Evolutionary conservation across 129 eudicot genomes (phyloP), one percentile per base, ranked within the genome.

Genomic region (Lactuca saligna): DNA sequence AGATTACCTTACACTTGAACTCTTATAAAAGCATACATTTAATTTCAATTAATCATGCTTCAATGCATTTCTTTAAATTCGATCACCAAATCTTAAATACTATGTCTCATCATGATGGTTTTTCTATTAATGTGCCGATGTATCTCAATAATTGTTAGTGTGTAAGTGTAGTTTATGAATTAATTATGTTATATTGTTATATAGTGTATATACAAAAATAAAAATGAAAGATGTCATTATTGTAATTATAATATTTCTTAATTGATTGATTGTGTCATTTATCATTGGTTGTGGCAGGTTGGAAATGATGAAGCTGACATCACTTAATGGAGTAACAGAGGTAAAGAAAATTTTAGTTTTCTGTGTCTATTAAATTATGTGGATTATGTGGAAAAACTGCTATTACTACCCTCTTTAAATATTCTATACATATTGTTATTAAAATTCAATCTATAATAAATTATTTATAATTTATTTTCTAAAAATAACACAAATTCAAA

Each of bases 281-380:
- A 15, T 41, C 32, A 64, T 44, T 64, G 69, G 57, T 41, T 63
- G 54, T 17, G 68, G 54, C 20, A 29, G 57, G 56, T 44, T 5
- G 69, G 69, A 29, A 20, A 55, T 50, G 50, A 66, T 66, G 71
- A 66, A 33, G 50, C 50, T 66, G 71, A 66, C 71, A 51, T 51
- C 16, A 34, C 16, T 32, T 15, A 54, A 33, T 51, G 34, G 9
- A 33, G 71, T 9, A 9, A n/a, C 46, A n/a, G 2, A 54, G 59
- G 10, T 31, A 48, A 66, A 50, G 7, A 32, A 66, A 32, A 51
- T 33, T 33, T 11, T 66, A 49, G 48, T 32, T 66, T 66, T 51
- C 61, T 50, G 61, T 66, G 71, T 51, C 25, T 49, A 38, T 44
- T 64, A 17, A 2, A 17, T 15, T 5, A 17, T 58, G 37, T 59